Base-by-base conservation (phyloP, 148 eudicot species). In the Rhododendron mucronatum region DNA sequence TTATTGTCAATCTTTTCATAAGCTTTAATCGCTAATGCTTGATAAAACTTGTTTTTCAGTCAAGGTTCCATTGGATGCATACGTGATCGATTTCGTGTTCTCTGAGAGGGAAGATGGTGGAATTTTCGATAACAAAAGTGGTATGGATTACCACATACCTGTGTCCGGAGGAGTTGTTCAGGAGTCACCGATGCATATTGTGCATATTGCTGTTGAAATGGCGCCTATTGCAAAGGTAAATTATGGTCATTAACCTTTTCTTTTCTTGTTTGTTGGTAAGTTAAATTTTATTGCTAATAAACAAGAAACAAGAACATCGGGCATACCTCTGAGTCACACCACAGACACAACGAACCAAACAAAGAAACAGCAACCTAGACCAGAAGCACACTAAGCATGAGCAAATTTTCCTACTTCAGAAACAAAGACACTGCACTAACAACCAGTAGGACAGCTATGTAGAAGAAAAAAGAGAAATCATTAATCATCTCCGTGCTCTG, bases 161-260 rank as follows among this genome's bases (percentile, higher is more conserved):
- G 99, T 97, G 33, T 91, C 89, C 88, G 96, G 98, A 79, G 99
- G 96, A 86, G 91, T 97, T 84, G 86, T 90, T 65, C 96, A 91
- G 87, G 99, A 97, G 94, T 94, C 98, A 41, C 98, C 98, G 1
- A 91, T 97, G 96, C 96, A 97, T 86, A 94, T 95, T 88, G 99
- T 95, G 82, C 99, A 97, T 89, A 90, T 97, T 89, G 89, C 99
- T 83, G 99, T 95, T 86, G 99, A 97, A 91, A 94, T 97, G 99
- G 99, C 99, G 30, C 99, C 99, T 78, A 94, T 97, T 87, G 99
- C 99, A 28, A 97, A 97, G 96, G 99, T 94, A 88, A 88, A 4
- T 28, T 85, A 67, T 67, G 26, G 44, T 48, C 20, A 84, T 51
- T 84, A 28, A 15, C 44, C 57, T 41, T 15, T 47, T 39, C 9